A percentile compares a stretch with the other conserved stretches of the same genome.
Conservation (phyloP, 257 asterid genomes). For the Nyctanthes arbortristis region DNA sequence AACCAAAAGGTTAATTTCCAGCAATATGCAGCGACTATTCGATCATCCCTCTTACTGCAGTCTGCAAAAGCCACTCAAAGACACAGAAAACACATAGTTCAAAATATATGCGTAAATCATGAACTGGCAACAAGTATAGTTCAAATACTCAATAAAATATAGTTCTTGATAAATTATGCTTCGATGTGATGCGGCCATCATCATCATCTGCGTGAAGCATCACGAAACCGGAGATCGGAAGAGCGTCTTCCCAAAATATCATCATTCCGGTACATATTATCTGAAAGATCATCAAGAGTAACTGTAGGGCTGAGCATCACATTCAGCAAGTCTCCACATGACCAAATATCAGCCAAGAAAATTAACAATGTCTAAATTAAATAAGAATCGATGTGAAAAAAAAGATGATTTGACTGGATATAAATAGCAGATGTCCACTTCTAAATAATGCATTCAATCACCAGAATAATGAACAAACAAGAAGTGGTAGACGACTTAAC, state of each 20-base stretch:
- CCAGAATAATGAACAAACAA: background rate
- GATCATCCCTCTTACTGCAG: background rate
- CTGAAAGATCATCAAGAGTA: slow-evolving; percentile 31
- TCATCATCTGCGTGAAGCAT: background rate
- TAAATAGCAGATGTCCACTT: background rate
- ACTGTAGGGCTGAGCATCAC: slow-evolving; percentile 3
- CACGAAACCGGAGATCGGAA: slow-evolving; percentile 28
- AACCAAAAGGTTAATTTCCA: too few relatives aligned
- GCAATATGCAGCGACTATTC: too few relatives aligned
- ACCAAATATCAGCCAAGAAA: background rate
- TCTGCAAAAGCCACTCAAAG: slow-evolving; percentile 4
- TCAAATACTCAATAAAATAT: slow-evolving; percentile 9
- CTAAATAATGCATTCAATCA: background rate
- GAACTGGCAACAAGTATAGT: background rate
- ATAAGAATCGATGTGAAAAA: background rate
- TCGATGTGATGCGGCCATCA: slow-evolving; percentile 14
- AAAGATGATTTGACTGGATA: background rate
- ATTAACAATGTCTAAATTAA: background rate
- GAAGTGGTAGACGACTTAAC: background rate
- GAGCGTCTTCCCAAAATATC: slow-evolving; percentile 58
- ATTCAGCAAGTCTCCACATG: background rate
- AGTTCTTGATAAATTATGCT: slow-evolving; percentile 9
- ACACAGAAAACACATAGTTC: slow-evolving; percentile 18
- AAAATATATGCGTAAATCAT: too few relatives aligned
- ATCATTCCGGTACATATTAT: slow-evolving; percentile 57